Evolutionary conservation across 2,329 filamentous ascomycete species (phyloP).

Genomic region (Blumeria graminis): DNA sequence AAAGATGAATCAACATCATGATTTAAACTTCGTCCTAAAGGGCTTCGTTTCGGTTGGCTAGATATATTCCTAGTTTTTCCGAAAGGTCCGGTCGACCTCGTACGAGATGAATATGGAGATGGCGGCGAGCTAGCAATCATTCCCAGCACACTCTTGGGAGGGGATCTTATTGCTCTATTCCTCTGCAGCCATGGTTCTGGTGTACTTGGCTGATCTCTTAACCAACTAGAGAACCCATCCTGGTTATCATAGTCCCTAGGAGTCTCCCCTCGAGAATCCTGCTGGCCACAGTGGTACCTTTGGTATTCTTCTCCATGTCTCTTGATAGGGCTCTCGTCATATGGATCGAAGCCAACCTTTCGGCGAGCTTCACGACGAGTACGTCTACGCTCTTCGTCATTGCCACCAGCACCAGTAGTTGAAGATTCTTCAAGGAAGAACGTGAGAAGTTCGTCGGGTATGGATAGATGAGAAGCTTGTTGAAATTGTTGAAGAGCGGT

Average conservation of each 20-base stretch:
- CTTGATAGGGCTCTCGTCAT: slow-evolving; percentile 46
- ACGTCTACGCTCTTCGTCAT: slow-evolving; percentile 33
- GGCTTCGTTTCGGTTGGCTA: slow-evolving; percentile 7
- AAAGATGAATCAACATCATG: slow-evolving; percentile 13
- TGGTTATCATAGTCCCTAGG: slow-evolving; percentile 24
- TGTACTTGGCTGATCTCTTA: slow-evolving; percentile 6
- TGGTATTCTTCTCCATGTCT: slow-evolving; percentile 26
- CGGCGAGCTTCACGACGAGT: slow-evolving; percentile 33
- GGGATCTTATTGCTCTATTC: slow-evolving; percentile 5
- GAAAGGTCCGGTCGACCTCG: slow-evolving; percentile 9
- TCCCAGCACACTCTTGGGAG: slow-evolving; percentile 4
- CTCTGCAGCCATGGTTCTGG: slow-evolving; percentile 10
- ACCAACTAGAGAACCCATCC: slow-evolving; percentile 4
- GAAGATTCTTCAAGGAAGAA: slow-evolving; percentile 49
- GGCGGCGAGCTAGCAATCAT: slow-evolving; percentile 7
- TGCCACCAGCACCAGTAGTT: slow-evolving; percentile 38
- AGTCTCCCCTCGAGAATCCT: neutral
- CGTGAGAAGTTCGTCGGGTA: slow-evolving; percentile 47
- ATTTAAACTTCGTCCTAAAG: slow-evolving; percentile 11
- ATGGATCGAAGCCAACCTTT: slow-evolving; percentile 46
- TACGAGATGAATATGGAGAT: slow-evolving; percentile 9
- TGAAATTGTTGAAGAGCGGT: slow-evolving; percentile 52
- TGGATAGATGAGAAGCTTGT: slow-evolving; percentile 45
- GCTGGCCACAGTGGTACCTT: neutral
- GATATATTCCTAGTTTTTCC: slow-evolving; percentile 7